phyloP scores from a whole-genome alignment of 345 rosid genomes.

The Brassica incana region DNA sequence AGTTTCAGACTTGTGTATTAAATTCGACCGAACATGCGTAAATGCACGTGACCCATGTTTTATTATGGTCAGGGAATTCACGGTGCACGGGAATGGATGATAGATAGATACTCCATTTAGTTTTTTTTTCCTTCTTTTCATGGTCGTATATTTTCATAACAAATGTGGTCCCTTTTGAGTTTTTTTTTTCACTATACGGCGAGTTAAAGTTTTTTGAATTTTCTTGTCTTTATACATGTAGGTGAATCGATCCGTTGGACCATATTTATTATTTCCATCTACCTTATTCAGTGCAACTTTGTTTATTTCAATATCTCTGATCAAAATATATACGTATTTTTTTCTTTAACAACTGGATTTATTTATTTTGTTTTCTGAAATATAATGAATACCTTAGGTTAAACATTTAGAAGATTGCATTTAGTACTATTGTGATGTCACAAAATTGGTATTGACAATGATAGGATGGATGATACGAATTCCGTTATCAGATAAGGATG shows the following conservation, averaged over 20 bases:
- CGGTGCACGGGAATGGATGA: slow-evolving; percentile 35
- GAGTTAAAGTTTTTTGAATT: neutral
- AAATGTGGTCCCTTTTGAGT: neutral
- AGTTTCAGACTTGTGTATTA: slow-evolving; percentile 22
- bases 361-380: slow-evolving; percentile 30
- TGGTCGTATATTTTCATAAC: too few species aligned
- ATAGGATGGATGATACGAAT: neutral
- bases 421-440: neutral
- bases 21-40: slow-evolving; percentile 18
- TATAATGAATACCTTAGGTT: neutral
- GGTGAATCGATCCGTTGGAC: slow-evolving; percentile 26
- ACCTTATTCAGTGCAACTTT: slow-evolving; percentile 25
- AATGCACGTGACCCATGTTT: slow-evolving; percentile 32
- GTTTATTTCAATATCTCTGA: neutral
- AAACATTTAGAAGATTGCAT: neutral
- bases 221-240: neutral
- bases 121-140: neutral
- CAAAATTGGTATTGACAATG: neutral
- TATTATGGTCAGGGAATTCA: slow-evolving; percentile 32
- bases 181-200: neutral
- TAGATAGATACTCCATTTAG: slow-evolving; percentile 43
- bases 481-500: neutral
- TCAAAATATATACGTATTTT: slow-evolving; percentile 6
- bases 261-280: slow-evolving; percentile 16
- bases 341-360: neutral